Conservation (phyloP, 2,329 filamentous ascomycete genomes). For the Xylariaceae sp. region DNA sequence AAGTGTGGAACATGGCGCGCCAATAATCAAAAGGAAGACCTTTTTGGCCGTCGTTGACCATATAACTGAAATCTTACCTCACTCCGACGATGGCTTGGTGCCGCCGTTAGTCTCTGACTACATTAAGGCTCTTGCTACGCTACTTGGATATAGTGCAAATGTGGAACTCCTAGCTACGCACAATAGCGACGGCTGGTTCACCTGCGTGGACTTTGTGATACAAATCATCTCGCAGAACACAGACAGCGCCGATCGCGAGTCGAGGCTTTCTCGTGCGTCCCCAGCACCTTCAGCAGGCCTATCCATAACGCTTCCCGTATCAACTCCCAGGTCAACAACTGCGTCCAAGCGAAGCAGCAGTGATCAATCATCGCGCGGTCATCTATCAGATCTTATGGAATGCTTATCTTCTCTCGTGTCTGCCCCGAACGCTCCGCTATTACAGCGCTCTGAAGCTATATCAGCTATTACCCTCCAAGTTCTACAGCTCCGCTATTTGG, state of each 20-base stretch:
- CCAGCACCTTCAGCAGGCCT: slow-evolving; percentile 49
- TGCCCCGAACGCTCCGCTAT: slow-evolving; percentile 70
- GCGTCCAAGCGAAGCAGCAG: slow-evolving; percentile 29
- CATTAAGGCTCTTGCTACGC: slow-evolving; percentile 71
- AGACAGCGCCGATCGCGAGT: slow-evolving; percentile 47
- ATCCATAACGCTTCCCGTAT: slow-evolving; percentile 38
- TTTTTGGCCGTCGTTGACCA: slow-evolving; percentile 81
- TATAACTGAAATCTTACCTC: slow-evolving; percentile 75
- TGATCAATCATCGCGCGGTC: slow-evolving; percentile 41
- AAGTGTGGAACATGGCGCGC: slow-evolving; percentile 71
- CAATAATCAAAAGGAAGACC: slow-evolving; percentile 75
- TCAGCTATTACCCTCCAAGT: slow-evolving; percentile 63
- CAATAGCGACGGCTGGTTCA: slow-evolving; percentile 67
- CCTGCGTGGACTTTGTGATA: slow-evolving; percentile 73
- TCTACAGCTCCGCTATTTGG: slow-evolving; percentile 63
- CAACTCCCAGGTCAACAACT: slow-evolving; percentile 41
- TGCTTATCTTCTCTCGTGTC: slow-evolving; percentile 69
- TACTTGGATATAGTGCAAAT: slow-evolving; percentile 77
- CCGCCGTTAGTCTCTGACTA: slow-evolving; percentile 77
- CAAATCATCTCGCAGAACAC: slow-evolving; percentile 63
- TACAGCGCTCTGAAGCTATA: slow-evolving; percentile 61
- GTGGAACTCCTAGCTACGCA: slow-evolving; percentile 74
- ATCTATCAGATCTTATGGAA: slow-evolving; percentile 63
- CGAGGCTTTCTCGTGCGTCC: slow-evolving; percentile 50
- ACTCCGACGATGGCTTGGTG: slow-evolving; percentile 66